Percentiles rank a stretch among this genome's conserved stretches.
These are phyloP conservation scores for Pseudogymnoascus sp. DNA, from an alignment of 2,329 filamentous ascomycete species.

Conservation along the genomic window DNA sequence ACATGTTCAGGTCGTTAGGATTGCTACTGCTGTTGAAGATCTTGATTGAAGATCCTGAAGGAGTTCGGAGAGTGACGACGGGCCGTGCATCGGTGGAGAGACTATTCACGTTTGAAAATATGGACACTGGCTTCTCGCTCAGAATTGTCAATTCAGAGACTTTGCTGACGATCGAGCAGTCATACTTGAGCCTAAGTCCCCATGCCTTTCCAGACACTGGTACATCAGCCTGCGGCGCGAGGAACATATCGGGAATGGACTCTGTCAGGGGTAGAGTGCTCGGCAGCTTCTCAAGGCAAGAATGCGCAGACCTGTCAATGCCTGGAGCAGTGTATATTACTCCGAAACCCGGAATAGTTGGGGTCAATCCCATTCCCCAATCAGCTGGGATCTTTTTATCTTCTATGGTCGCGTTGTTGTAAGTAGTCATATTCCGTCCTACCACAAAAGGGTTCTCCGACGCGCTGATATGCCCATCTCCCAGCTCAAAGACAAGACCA, in stretches of 20 bases:
- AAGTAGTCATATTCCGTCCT: background rate
- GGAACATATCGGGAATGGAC: constrained; percentile 3
- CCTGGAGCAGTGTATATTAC: background rate
- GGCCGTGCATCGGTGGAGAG: no score
- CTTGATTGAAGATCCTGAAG: background rate
- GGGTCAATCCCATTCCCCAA: background rate
- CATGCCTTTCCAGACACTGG: constrained; percentile 5
- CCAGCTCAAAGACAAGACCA: background rate
- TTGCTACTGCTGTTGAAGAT: background rate
- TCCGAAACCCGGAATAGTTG: background rate
- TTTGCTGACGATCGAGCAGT: background rate
- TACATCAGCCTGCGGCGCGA: constrained; percentile 3
- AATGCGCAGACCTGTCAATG: background rate
- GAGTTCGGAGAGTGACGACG: background rate
- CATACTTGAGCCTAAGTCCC: constrained; percentile 5
- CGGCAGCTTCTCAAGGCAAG: background rate
- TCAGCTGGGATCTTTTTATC: background rate
- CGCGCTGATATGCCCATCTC: background rate
- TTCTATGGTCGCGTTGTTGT: background rate
- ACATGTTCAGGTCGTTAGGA: background rate
- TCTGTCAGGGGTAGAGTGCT: background rate
- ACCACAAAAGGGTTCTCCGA: background rate
- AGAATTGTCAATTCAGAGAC: constrained; percentile 3
- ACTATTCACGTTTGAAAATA: no score
- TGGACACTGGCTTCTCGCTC: background rate